Evolutionary conservation across 1,139 yeast species (phyloP), one percentile per base, ranked within the genome.

Genomic region (Kluyveromyces sp.): DNA sequence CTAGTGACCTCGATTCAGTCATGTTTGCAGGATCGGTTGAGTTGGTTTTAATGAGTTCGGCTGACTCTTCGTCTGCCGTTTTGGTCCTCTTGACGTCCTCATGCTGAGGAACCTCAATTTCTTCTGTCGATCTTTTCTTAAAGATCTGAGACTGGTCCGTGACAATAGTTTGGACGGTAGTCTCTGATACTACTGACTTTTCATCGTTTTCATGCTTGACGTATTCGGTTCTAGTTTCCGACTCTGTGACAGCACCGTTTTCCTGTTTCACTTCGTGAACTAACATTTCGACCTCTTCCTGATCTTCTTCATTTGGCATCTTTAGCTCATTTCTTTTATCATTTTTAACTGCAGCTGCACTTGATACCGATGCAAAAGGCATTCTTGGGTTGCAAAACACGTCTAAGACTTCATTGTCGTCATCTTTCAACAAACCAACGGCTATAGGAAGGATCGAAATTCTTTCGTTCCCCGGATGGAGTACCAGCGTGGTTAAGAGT

Each of bases 311-410:
- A n/a, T 46, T 48, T 16, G 18, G 35, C 55, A 18, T 51, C 57
- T 16, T 49, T 54, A 18, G 61, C 15, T 51, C 63, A 36, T 52
- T 56, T 19, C 51, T 63, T 3, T 54, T 58, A 15, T 53, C 60
- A 6, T 55, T 60, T 17, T 52, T 56, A 1, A 48, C 56, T 16
- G 40, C 56, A 16, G 40, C 19, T 32, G 59, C 65, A 40, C 67
- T 62, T 42, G 69, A 65, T 31, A 63, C 55, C 3, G 77, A 72
- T 43, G 74, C 64, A 33, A 86, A 75, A 2, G 96, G 96, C 52
- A 87, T 76, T 52, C 94, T 70, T 32, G 96, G 95, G 54, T 84
- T 84, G 48, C 78, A 73, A 54, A 86, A 69, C 2, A 79, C 71
- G 56, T 80, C 78, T 51, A 85, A 61, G 3, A 73, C 65, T 28